A percentile compares a stretch with the other conserved stretches of the same genome.
These are phyloP conservation scores for Microsporum ferrugineum DNA, from an alignment of 2,329 filamentous ascomycete genomes.

Conservation along the genomic window DNA sequence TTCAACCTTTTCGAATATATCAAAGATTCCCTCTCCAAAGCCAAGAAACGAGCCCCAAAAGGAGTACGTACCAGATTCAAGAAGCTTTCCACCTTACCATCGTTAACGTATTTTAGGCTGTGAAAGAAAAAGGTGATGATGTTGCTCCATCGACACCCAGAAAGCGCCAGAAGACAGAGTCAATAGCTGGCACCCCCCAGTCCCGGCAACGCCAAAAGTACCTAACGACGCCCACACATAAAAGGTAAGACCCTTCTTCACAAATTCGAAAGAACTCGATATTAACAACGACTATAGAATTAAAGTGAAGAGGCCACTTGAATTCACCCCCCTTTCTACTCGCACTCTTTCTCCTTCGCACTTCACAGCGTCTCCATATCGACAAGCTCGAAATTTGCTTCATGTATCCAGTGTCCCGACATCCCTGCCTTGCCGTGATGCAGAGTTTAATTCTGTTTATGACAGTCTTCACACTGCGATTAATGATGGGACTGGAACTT, in stretches of 20 bases:
- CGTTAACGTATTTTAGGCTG: neutral
- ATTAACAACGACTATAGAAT: constrained; percentile 36
- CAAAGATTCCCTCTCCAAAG: constrained; percentile 53
- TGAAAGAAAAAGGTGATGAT: constrained; percentile 21
- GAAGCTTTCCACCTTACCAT: neutral
- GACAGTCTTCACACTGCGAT: constrained; percentile 90
- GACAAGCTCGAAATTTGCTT: constrained; percentile 73
- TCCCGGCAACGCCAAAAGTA: constrained; percentile 31
- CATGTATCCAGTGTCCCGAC: constrained; percentile 89
- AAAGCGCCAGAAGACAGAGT: constrained; percentile 45
- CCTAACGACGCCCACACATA: constrained; percentile 53
- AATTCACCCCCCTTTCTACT: constrained; percentile 91
- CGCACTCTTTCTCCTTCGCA: constrained; percentile 66
- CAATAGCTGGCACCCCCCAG: constrained; percentile 33
- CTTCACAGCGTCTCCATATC: constrained; percentile 74
- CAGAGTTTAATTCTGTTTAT: constrained; percentile 85
- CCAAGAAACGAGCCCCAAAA: constrained; percentile 42
- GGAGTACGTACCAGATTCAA: constrained; percentile 6
- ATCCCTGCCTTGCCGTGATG: constrained; percentile 80
- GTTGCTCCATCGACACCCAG: constrained; percentile 41
- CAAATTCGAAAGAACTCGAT: neutral
- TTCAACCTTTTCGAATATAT: constrained; percentile 55
- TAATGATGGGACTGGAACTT: constrained; percentile 81
- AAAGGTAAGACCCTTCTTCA: constrained; percentile 35
- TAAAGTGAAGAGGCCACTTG: constrained; percentile 72